Evolutionary conservation across 2,329 filamentous ascomycete species (phyloP), one percentile per base, ranked within the genome.

Genomic region (Coleophoma eucalyptorum): DNA sequence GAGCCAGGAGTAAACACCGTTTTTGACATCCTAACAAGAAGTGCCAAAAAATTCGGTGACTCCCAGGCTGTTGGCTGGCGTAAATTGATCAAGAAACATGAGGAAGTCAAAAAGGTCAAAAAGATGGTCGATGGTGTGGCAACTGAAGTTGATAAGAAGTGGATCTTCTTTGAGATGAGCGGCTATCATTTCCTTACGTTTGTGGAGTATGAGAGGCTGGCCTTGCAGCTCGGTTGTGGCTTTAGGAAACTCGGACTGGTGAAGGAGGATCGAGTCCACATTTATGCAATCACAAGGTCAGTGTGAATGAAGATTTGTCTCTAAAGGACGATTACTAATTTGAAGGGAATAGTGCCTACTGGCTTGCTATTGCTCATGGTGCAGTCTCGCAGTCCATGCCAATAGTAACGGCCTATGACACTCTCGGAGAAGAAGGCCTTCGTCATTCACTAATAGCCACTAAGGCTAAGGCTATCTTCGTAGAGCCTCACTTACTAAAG

Each of bases 391-490:
- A 97, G 71, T 92, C 90, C 40, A 83, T 97, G 66, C 83, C 89
- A 53, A 92, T 97, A 58, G 93, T 96, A 46, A 97, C 93, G 34
- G 90, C 92, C 46, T 97, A 96, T 70, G 92, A 96, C 68, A 96
- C 91, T 15, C 83, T 97, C 45, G 92, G 92, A 50, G 80, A 90
- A 63, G 83, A 84, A 56, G 92, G 91, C 40, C 81, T 97, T 55
- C 83, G 86, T 71, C 90, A 95, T 74, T 95, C 91, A 2, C 80
- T 97, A 55, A 76, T 84, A 32, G 87, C 96, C 72, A 94, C 90
- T 49, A 76, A 83, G 55, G 87, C 90, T 48, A 83, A 83, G 61
- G 86, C 87, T 68, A 93, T 96, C 76, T 96, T 92, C 71, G 80
- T 90, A 56, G 92, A 97, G 65, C 87, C 91, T 8, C 83, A 88